Conservation (phyloP, 2,329 filamentous ascomycete species). For the Dothistroma pini region DNA sequence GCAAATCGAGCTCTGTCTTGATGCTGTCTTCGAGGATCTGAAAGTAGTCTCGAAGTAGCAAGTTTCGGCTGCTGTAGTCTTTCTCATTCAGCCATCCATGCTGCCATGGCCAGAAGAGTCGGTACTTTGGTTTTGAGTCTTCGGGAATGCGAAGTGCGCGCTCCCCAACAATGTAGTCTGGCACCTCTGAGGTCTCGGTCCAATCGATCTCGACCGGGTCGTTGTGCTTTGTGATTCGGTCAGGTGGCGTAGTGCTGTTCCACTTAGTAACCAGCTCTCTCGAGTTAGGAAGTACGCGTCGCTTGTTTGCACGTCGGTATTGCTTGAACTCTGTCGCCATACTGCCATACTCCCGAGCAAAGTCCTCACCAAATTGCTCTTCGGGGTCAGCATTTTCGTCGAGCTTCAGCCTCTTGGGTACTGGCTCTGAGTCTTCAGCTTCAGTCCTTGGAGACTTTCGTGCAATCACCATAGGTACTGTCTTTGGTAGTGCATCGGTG, state of each 20-base stretch:
- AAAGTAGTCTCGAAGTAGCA: constrained; percentile 82
- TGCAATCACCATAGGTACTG: constrained; percentile 88
- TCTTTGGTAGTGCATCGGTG: constrained; percentile 93
- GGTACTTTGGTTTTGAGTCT: constrained; percentile 82
- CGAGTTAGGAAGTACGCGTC: constrained; percentile 92
- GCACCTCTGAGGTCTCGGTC: constrained; percentile 76
- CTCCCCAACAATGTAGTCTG: constrained; percentile 75
- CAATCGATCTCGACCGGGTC: constrained; percentile 91
- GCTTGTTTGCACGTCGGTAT: constrained; percentile 90
- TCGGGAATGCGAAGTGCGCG: constrained; percentile 85
- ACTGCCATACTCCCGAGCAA: constrained; percentile 65
- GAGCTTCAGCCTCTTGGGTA: constrained; percentile 61
- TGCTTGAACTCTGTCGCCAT: constrained; percentile 84
- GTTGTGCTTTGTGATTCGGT: constrained; percentile 90
- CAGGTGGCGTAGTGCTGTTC: constrained; percentile 78
- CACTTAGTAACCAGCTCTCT: constrained; percentile 94
- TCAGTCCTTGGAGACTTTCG: constrained; percentile 74
- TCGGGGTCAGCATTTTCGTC: constrained; percentile 64
- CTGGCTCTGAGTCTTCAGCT: constrained; percentile 77
- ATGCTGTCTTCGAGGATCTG: constrained; percentile 83
- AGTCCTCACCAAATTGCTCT: constrained; percentile 83
- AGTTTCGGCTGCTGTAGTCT: constrained; percentile 75
- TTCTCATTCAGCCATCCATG: constrained; percentile 86
- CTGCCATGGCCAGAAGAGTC: constrained; percentile 86
- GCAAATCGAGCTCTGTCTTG: constrained; percentile 75